Evolutionary conservation across 2,329 filamentous ascomycete genomes (phyloP), one percentile per base, ranked within the genome.

Genomic region (Phialocephala subalpina): DNA sequence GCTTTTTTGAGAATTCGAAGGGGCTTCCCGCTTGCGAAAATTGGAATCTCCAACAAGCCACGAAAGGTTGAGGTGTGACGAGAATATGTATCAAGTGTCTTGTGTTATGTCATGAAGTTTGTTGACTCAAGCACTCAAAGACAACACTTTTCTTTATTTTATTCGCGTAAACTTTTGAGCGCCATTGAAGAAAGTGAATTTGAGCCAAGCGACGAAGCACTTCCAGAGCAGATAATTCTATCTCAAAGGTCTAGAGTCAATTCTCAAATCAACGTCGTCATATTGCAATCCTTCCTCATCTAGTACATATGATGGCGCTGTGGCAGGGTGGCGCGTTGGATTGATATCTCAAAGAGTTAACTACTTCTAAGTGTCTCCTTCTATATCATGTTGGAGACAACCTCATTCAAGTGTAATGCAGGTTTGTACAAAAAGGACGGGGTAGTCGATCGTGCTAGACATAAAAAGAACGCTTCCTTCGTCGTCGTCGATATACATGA

Each of bases 401-500:
- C 25, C 49, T 53, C 49, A 29, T 53, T 53, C 49, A 53, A 14
- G 29, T 53, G 25, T 53, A 53, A 53, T 53, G 49, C 25, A 53
- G 25, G 25, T 16, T 27, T 53, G 45, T 53, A 53, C 49, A 53
- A 53, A 53, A 7, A 53, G 18, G 14, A 27, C 3, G 22, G 49
- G 25, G 49, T 53, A 53, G 16, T 29, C 49, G 25, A 53, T 33
- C 11, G 27, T n/a, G 49, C 49, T 53, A 33, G 25, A 33, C 49
- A 53, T 29, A 11, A 53, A 53, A 53, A 20, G 49, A 53, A 33
- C 25, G 22, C 49, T 53, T 53, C 14, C 49, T 53, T 27, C 25
- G 14, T 53, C 25, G 14, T 53, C 49, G 25, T 53, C 61, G 33
- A 57, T 52, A 52, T 62, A 66, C 33, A 63, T 40, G 33, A 57